Evolutionary conservation across 768 basidiomycete genomes (phyloP), one percentile per base, ranked within the genome.

Genomic region (Pleurotus sapidus): DNA sequence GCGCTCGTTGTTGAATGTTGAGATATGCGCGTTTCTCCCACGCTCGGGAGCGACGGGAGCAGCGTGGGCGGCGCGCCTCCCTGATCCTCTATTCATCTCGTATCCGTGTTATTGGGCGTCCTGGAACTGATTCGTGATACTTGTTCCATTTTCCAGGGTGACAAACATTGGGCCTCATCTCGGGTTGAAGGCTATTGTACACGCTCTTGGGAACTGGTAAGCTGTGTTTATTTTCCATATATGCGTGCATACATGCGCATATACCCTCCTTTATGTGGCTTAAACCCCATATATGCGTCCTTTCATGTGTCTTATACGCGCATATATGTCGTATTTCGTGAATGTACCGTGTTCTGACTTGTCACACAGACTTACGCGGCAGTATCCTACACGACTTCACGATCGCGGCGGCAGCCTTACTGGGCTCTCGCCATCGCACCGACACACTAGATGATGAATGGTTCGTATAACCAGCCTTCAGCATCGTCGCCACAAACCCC

Each of bases 381-480:
- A n/a, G 15, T 20, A 11, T 50, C 15, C 49, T 50, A 15, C 49
- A 50, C 49, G 49, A 50, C 37, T 27, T 50, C 23, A 50, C 49
- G 49, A 50, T 45, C 42, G 17, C 42, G 42, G 42, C 42, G 42
- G 7, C 42, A 15, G n/a, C 20, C 20, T 45, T 34, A 34, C 30
- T 3, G 30, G 30, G 30, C 42, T 11, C 20, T 23, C n/a, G 42
- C 20, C n/a, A 45, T 45, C 42, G 42, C 20, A n/a, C 42, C 18
- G 39, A 25, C 37, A 18, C 42, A 23, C 9, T 54, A 54, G 39
- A 54, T 54, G 51, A 54, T 39, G 37, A 39, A 40, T 25, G 51
- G 51, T 54, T 54, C 51, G 42, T 54, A 54, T 38, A 54, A 38
- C 17, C 51, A 54, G 38, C 18, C 17, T 39, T 42, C 37, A 43